Evolutionary conservation across 2,329 filamentous ascomycete genomes (phyloP).

Genomic region (Diaporthe longicolla): DNA sequence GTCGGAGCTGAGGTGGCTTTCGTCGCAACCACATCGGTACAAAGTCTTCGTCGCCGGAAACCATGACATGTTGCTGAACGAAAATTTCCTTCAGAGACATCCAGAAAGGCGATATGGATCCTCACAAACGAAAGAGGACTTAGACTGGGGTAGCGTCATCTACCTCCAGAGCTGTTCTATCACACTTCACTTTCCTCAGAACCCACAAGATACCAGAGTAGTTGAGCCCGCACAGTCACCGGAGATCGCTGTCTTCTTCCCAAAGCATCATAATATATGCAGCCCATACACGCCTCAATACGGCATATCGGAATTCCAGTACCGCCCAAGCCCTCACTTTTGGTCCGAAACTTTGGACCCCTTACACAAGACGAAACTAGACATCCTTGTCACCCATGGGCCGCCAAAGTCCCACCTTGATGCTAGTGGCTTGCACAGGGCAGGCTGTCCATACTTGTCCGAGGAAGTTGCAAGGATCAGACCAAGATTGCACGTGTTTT

Average conservation of each 20-base stretch:
- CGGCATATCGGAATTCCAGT: slow-evolving; percentile 48
- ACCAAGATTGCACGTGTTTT: slow-evolving; percentile 46
- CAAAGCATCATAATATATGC: slow-evolving; percentile 44
- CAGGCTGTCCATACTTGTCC: slow-evolving; percentile 46
- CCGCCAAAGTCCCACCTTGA: slow-evolving; percentile 48
- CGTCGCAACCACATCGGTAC: slow-evolving; percentile 51
- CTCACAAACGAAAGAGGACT: slow-evolving; percentile 38
- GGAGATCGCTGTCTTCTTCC: neutral
- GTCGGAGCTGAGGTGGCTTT: slow-evolving; percentile 53
- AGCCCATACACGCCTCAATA: slow-evolving; percentile 47
- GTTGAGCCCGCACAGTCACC: neutral
- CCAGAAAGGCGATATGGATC: slow-evolving; percentile 44
- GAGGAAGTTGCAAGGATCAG: slow-evolving; percentile 43
- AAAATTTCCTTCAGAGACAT: slow-evolving; percentile 29
- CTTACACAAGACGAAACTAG: slow-evolving; percentile 22
- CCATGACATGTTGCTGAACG: slow-evolving; percentile 44
- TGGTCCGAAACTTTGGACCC: slow-evolving; percentile 42
- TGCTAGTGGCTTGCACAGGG: slow-evolving; percentile 45
- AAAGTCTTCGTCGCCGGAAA: slow-evolving; percentile 54
- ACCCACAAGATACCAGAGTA: neutral
- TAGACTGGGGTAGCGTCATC: slow-evolving; percentile 45
- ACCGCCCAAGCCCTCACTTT: slow-evolving; percentile 39
- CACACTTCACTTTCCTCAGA: slow-evolving; percentile 40
- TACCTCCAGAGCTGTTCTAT: slow-evolving; percentile 44
- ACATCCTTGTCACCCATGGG: slow-evolving; percentile 48